Evolutionary conservation across 768 basidiomycete species (phyloP).

Genomic region (Boletus rubescentipes): DNA sequence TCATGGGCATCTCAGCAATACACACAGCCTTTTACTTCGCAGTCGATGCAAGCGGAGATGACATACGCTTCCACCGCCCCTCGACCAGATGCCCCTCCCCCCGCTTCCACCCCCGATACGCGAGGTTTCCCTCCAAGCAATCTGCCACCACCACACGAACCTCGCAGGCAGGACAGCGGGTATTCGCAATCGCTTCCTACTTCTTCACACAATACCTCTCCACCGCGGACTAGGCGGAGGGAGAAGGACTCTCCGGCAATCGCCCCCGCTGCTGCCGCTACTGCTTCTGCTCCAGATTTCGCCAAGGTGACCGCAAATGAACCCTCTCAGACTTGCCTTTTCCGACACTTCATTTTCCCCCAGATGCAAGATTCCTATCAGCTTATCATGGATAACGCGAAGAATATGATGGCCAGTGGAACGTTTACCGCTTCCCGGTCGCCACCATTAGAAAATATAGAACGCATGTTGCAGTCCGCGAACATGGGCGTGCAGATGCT

Average conservation of each 20-base stretch:
- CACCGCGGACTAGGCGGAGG: slow-evolving; percentile 37
- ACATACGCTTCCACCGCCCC: slow-evolving; percentile 34
- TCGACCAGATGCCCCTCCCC: slow-evolving; percentile 31
- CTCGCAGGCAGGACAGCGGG: slow-evolving; percentile 34
- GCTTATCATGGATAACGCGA: slow-evolving; percentile 40
- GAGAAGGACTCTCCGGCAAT: slow-evolving; percentile 36
- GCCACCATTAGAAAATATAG: slow-evolving; percentile 36
- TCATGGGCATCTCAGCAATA: slow-evolving; percentile 38
- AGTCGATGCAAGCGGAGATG: slow-evolving; percentile 34
- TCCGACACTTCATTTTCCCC: slow-evolving; percentile 11
- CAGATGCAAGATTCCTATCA: slow-evolving; percentile 47
- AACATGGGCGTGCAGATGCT: slow-evolving; percentile 36
- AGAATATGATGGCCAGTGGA: slow-evolving; percentile 26
- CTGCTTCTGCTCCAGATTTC: slow-evolving; percentile 40
- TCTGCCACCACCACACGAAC: slow-evolving; percentile 30
- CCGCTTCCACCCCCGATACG: slow-evolving; percentile 31
- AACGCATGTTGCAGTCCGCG: slow-evolving; percentile 47
- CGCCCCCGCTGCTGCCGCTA: slow-evolving; percentile 24
- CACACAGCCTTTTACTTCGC: slow-evolving; percentile 33
- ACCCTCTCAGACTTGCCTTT: slow-evolving; percentile 5
- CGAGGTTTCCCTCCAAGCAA: slow-evolving; percentile 30
- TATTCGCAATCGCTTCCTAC: slow-evolving; percentile 28
- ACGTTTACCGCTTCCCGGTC: slow-evolving; percentile 22
- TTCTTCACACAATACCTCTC: slow-evolving; percentile 27
- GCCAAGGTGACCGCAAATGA: slow-evolving; percentile 34